Conservation (phyloP, 2,329 filamentous ascomycete genomes). For the Aspergillus sp. region DNA sequence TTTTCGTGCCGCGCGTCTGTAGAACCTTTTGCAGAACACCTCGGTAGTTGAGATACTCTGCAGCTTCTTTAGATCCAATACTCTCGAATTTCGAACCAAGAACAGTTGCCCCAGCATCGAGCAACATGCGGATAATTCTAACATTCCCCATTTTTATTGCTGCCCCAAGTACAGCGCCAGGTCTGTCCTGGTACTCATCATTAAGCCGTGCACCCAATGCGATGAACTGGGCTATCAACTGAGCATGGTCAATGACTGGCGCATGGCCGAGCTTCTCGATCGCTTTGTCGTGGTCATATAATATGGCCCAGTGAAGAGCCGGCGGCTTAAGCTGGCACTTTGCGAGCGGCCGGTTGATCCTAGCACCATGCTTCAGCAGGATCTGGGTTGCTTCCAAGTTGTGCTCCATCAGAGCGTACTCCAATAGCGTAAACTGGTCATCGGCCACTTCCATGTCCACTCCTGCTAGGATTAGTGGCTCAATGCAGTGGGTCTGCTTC, state of each 20-base stretch:
- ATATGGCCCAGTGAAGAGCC: too few species aligned
- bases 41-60: neutral
- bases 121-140: neutral
- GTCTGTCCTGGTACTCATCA: neutral
- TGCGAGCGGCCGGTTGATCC: neutral
- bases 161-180: neutral
- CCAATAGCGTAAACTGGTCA: neutral
- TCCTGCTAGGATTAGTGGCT: neutral
- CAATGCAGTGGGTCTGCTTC: neutral
- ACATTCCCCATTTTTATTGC: neutral
- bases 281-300: too few species aligned
- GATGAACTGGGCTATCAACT: neutral
- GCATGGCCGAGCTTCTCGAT: too few species aligned
- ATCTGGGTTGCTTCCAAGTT: neutral
- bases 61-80: neutral
- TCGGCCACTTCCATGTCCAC: neutral
- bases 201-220: neutral
- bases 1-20: neutral
- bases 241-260: too few species aligned
- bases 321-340: neutral
- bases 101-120: neutral
- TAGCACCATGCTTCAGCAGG: neutral
- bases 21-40: neutral
- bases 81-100: neutral
- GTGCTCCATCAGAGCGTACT: neutral